Conservation (phyloP, 2,329 filamentous ascomycete genomes). For the Tolypocladium amazonense region DNA sequence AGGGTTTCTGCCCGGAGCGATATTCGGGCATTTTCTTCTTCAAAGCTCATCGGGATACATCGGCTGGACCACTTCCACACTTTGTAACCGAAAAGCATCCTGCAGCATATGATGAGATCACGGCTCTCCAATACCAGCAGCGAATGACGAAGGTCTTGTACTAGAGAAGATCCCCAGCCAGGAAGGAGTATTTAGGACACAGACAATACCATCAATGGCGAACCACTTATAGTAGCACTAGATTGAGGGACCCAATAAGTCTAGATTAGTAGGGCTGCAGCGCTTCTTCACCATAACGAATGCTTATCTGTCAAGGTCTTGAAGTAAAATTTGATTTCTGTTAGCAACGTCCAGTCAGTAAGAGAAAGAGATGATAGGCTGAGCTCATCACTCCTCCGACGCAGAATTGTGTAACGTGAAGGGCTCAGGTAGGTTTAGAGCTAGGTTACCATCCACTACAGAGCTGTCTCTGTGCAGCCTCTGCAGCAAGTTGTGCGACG, state of each 20-base stretch:
- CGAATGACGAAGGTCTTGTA: neutral
- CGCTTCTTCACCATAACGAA: too few relatives aligned
- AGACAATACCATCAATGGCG: too few relatives aligned
- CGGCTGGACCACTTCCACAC: neutral
- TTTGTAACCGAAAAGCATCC: neutral
- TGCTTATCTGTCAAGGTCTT: too few relatives aligned
- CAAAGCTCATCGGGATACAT: neutral
- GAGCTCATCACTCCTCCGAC: too few relatives aligned
- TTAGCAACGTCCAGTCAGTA: too few relatives aligned
- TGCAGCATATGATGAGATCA: neutral
- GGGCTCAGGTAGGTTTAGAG: too few relatives aligned
- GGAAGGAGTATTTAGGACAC: neutral
- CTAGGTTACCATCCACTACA: too few relatives aligned
- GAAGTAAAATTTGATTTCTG: too few relatives aligned
- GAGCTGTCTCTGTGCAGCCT: neutral
- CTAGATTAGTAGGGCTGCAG: neutral
- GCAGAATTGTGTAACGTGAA: too few relatives aligned
- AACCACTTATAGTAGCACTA: too few relatives aligned
- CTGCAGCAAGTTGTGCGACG: neutral
- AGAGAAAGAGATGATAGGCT: too few relatives aligned
- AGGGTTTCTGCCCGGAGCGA: neutral
- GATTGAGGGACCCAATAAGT: too few relatives aligned
- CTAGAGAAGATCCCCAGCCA: neutral
- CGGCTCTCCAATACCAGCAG: neutral
- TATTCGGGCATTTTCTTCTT: slow-evolving; percentile 1